Evolutionary conservation across 164 flowering plant genomes (phyloP).

Genomic region (Santalum album): DNA sequence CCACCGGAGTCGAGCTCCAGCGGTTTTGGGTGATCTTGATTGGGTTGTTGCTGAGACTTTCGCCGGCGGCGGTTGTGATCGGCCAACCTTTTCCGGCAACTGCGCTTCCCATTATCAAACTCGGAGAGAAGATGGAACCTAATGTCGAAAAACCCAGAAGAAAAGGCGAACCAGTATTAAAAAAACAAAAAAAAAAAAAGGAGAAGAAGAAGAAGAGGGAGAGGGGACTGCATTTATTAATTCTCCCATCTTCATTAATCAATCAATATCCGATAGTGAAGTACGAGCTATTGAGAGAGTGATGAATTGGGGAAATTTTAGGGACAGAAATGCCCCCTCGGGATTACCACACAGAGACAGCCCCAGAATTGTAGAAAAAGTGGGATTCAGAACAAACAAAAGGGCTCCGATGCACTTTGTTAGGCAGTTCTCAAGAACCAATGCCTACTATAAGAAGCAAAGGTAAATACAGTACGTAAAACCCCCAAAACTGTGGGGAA

Average conservation of each 20-base stretch:
- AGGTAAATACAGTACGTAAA: slow-evolving; percentile 7
- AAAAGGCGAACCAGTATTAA: too few relatives aligned
- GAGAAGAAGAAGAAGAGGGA: too few relatives aligned
- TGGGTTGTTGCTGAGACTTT: slow-evolving; percentile 34
- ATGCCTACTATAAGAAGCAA: slow-evolving; percentile 13
- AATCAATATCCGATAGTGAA: too few relatives aligned
- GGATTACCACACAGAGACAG: background rate
- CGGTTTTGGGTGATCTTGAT: slow-evolving; percentile 20
- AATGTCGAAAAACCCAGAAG: background rate
- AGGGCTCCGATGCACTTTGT: too few relatives aligned
- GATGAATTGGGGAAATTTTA: background rate
- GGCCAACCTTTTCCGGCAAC: slow-evolving; percentile 68
- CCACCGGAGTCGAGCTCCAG: slow-evolving; percentile 12
- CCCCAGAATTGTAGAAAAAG: too few relatives aligned
- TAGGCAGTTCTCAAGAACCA: too few relatives aligned
- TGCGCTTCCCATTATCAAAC: slow-evolving; percentile 65
- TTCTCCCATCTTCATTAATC: too few relatives aligned
- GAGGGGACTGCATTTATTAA: too few relatives aligned
- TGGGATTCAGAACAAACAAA: too few relatives aligned
- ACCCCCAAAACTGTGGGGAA: background rate
- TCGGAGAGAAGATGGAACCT: slow-evolving; percentile 54
- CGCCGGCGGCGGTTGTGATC: slow-evolving; percentile 68
- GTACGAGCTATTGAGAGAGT: too few relatives aligned
- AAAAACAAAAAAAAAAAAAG: too few relatives aligned
- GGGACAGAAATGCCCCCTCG: background rate